These are phyloP conservation scores for Volvox reticuliferus DNA, from an alignment of 139 green algal genomes.

Conservation along the genomic window DNA sequence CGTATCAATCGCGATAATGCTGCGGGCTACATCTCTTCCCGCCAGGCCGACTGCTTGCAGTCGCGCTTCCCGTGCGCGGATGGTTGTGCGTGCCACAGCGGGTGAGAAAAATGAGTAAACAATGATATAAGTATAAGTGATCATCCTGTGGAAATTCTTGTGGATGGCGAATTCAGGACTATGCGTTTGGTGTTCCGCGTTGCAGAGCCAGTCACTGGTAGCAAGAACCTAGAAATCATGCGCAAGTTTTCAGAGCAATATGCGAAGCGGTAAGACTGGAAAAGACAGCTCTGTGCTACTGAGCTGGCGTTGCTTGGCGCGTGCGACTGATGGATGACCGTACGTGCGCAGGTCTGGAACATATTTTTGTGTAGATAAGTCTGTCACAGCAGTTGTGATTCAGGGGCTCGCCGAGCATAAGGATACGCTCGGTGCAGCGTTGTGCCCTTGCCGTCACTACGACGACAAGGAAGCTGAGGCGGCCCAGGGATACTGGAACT, in stretches of 20 bases:
- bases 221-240: conserved; percentile 94
- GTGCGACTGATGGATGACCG: background rate
- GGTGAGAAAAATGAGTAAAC: background rate
- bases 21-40: background rate
- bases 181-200: background rate
- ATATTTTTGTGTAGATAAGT: conserved; percentile 98
- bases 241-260: conserved; percentile 99
- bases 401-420: conserved; percentile 99
- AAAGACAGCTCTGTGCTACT: background rate
- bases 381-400: conserved; percentile 98
- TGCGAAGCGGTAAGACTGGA: conserved; percentile 81
- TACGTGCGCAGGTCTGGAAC: conserved; percentile 82
- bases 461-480: conserved; percentile 98
- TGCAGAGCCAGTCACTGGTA: conserved; percentile 23
- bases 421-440: conserved; percentile 93
- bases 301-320: background rate
- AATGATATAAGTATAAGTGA: background rate
- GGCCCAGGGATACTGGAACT: conserved; percentile 99
- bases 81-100: conserved; percentile 30
- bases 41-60: background rate
- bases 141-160: background rate
- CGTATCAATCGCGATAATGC: background rate
- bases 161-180: background rate
- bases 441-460: conserved; percentile 99
- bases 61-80: background rate